Evolutionary conservation across 805 yeast species (phyloP), one percentile per base, ranked within the genome.

Genomic region (Candida ficus): DNA sequence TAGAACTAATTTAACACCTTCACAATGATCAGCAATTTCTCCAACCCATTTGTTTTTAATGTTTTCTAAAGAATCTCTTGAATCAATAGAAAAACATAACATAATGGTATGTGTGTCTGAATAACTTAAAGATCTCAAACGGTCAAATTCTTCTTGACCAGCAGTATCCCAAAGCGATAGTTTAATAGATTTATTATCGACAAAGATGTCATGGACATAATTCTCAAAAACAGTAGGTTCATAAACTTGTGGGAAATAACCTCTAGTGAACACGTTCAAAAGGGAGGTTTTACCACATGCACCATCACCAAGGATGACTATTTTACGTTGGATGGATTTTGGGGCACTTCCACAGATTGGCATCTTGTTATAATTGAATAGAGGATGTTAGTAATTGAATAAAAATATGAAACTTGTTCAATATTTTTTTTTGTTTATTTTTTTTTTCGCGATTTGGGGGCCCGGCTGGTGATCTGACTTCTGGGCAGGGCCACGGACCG

Each of bases 151-250:
- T 66, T 91, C 99, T 69, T 91, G 99, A 7, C 99, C 99, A 2
- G 99, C 99, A 6, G 99, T 91, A 61, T 91, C 99, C 99, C 99
- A 93, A 41, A 91, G 69, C 13, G 96, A 89, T 42, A 91, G 68
- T 57, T 90, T 95, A 54, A 91, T 85, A 37, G 93, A 88, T 61
- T 87, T 88, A 38, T 91, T 91, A 61, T 91, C 99, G 41, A 91
- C 89, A 65, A 87, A 91, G 49, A 91, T 93, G 60, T 91, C 98
- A 64, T 91, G 98, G 44, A 90, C 95, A 60, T 91, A 91, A 67
- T 91, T 91, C 60, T 91, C 98, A 64, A 93, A 91, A 29, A 91
- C 97, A 1, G 99, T 91, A 20, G 99, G 99, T 59, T 90, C 99
- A 63, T 91, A 91, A 17, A 91, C 98, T 60, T 93, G 96, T 8